Conservation (phyloP, 495 filamentous ascomycete species). For the Penicillium paxilli region DNA sequence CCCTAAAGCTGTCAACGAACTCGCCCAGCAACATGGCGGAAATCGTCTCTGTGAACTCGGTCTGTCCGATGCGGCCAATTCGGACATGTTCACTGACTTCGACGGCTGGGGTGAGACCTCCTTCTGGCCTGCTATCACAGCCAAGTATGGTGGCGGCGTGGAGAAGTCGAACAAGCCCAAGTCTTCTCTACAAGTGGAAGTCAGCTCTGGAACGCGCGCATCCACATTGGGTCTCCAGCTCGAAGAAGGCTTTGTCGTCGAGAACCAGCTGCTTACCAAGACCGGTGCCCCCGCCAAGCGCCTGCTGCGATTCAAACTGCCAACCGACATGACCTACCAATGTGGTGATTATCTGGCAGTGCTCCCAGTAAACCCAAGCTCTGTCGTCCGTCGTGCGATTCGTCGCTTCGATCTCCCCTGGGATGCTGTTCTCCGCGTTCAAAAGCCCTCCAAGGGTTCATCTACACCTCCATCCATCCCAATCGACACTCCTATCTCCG, state of each 20-base stretch:
- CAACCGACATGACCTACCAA: slow-evolving; percentile 63
- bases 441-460: slow-evolving; percentile 30
- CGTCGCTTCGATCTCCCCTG: slow-evolving; percentile 57
- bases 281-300: slow-evolving; percentile 58
- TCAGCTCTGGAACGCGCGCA: slow-evolving; percentile 57
- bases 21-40: slow-evolving; percentile 52
- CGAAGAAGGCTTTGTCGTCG: slow-evolving; percentile 59
- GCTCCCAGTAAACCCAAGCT: slow-evolving; percentile 65
- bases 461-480: slow-evolving; percentile 56
- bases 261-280: slow-evolving; percentile 54
- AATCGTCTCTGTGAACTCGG: slow-evolving; percentile 56
- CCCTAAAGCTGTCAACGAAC: slow-evolving; percentile 61
- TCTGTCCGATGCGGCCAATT: slow-evolving; percentile 59
- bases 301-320: slow-evolving; percentile 65
- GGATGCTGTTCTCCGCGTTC: slow-evolving; percentile 56
- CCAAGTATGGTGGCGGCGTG: slow-evolving; percentile 41
- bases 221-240: slow-evolving; percentile 67
- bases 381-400: slow-evolving; percentile 55
- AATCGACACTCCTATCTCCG: slow-evolving; percentile 56
- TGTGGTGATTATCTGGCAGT: slow-evolving; percentile 77
- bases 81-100: slow-evolving; percentile 69
- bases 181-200: slow-evolving; percentile 51
- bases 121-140: slow-evolving; percentile 64
- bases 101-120: slow-evolving; percentile 67
- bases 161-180: slow-evolving; percentile 25